Conservation (phyloP, 192 early-diverging fungal species). For the Umbelopsis sp. region DNA sequence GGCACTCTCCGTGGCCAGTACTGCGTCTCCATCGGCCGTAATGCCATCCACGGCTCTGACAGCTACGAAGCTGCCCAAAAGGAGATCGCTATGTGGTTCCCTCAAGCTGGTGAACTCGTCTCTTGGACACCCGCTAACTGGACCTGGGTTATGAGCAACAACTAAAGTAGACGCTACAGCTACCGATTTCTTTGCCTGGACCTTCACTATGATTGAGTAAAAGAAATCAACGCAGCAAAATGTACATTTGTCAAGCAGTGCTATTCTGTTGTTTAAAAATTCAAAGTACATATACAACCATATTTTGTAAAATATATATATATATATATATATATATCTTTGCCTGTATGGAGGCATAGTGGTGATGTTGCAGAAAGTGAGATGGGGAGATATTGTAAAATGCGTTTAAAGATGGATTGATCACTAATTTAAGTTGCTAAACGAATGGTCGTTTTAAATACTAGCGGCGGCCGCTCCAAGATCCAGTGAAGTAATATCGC, state of each 20-base stretch:
- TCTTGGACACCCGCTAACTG: constrained; percentile 61
- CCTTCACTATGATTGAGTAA: too few relatives aligned
- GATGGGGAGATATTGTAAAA: background rate
- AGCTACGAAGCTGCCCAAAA: constrained; percentile 79
- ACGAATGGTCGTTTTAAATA: background rate
- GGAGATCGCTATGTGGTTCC: constrained; percentile 81
- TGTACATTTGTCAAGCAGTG: background rate
- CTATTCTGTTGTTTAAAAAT: too few relatives aligned
- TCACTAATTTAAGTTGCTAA: background rate
- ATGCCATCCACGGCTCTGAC: constrained; percentile 89
- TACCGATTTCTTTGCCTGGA: too few relatives aligned
- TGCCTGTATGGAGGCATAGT: too few relatives aligned
- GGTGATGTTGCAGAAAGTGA: background rate
- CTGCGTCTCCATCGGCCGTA: constrained; percentile 77
- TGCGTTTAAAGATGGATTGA: background rate
- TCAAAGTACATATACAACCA: too few relatives aligned
- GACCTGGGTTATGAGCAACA: constrained; percentile 70
- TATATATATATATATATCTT: too few relatives aligned
- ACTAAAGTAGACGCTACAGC: constrained; percentile 46
- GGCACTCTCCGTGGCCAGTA: constrained; percentile 91
- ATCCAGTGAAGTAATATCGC: background rate
- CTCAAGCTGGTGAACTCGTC: constrained; percentile 59
- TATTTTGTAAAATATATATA: too few relatives aligned
- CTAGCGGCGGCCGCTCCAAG: background rate
- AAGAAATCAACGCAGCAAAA: too few relatives aligned